These are phyloP conservation scores for Dioszegia aurantiaca DNA, from an alignment of 768 basidiomycete genomes.

Conservation along the genomic window DNA sequence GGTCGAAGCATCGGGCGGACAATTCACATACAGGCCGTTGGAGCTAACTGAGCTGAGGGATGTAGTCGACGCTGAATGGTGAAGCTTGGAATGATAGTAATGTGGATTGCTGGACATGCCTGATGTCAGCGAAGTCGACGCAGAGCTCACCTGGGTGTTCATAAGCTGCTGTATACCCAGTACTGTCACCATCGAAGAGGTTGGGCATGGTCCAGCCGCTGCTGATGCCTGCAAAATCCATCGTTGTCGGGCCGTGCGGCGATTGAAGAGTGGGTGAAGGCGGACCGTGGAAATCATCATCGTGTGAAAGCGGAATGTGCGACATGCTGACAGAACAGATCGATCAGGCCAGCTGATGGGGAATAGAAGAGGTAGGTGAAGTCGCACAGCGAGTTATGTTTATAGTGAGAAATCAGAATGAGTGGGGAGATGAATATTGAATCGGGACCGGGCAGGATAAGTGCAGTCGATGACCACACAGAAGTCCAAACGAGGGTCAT, in stretches of 20 bases:
- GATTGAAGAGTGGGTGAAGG: constrained; percentile 3
- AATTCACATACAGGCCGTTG: constrained; percentile 21
- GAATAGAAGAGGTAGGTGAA: too few relatives aligned
- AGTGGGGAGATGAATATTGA: too few relatives aligned
- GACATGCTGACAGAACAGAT: neutral
- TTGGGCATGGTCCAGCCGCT: constrained; percentile 7
- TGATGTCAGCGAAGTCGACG: neutral
- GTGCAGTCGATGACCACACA: too few relatives aligned
- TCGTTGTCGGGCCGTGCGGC: neutral
- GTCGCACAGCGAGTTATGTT: too few relatives aligned
- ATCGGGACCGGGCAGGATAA: too few relatives aligned
- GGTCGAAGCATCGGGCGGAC: neutral
- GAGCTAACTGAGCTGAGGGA: constrained; percentile 25
- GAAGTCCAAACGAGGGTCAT: constrained; percentile 1
- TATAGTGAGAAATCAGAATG: too few relatives aligned
- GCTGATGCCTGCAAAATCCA: neutral
- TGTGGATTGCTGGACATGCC: neutral
- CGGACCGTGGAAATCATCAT: neutral
- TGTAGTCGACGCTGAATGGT: neutral
- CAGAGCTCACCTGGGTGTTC: neutral
- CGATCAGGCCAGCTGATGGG: constrained; percentile 8
- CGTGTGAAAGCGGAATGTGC: constrained; percentile 1
- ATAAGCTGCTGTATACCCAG: too few relatives aligned
- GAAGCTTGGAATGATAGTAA: neutral
- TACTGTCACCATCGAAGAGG: neutral